These are phyloP conservation scores for Suillus paluster DNA, from an alignment of 768 basidiomycete species.

Conservation along the genomic window DNA sequence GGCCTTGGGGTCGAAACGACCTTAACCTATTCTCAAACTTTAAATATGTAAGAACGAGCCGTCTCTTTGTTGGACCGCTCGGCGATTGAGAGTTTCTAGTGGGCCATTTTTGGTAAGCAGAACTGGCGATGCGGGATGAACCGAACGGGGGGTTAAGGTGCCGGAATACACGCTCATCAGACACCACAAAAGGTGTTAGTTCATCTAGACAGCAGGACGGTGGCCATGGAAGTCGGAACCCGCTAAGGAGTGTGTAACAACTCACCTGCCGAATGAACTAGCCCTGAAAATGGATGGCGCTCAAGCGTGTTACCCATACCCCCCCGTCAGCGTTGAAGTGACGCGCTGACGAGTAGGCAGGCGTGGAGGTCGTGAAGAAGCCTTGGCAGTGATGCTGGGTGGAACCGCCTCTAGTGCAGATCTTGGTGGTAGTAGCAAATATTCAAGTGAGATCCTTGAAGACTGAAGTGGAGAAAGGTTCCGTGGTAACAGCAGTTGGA, in stretches of 20 bases:
- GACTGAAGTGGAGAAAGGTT: conserved; percentile 91
- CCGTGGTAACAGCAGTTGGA: conserved; percentile 87
- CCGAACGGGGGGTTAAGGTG: conserved; percentile 78
- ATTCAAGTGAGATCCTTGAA: conserved; percentile 86
- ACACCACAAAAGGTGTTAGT: conserved; percentile 87
- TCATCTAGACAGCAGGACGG: conserved; percentile 88
- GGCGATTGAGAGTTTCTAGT: conserved; percentile 72
- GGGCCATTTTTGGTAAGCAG: conserved; percentile 77
- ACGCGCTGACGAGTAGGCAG: conserved; percentile 77
- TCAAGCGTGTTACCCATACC: conserved; percentile 87
- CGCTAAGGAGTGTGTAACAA: conserved; percentile 89
- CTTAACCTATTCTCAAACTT: conserved; percentile 84
- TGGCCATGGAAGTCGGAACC: conserved; percentile 87
- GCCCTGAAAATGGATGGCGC: conserved; percentile 92
- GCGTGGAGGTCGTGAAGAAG: conserved; percentile 82
- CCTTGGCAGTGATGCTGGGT: conserved; percentile 75
- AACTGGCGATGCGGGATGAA: conserved; percentile 76
- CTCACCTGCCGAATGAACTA: conserved; percentile 91
- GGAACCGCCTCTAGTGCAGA: conserved; percentile 83
- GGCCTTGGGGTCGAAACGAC: conserved; percentile 87
- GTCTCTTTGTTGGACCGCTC: conserved; percentile 53
- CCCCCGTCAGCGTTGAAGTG: conserved; percentile 75
- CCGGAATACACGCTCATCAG: conserved; percentile 83
- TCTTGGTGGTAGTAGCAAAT: conserved; percentile 91
- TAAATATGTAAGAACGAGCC: conserved; percentile 63